These are phyloP conservation scores for Apiospora rasikravindrae DNA, from an alignment of 2,329 filamentous ascomycete species.

Conservation along the genomic window DNA sequence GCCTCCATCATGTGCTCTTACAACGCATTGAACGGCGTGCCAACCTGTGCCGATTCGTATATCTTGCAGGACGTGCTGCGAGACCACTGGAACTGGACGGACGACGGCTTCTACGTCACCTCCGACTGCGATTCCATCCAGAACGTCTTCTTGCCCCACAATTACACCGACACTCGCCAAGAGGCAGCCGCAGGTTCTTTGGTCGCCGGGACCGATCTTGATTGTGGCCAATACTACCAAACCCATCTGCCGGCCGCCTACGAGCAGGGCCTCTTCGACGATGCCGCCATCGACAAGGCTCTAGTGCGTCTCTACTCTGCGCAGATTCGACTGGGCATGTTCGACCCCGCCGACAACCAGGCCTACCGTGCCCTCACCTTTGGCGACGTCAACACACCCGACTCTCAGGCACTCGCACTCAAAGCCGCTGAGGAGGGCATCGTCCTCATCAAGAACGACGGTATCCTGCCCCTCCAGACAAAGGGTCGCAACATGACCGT, in stretches of 20 bases:
- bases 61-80: slow-evolving; percentile 68
- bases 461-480: slow-evolving; percentile 30
- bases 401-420: slow-evolving; percentile 32
- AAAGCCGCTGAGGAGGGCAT: slow-evolving; percentile 34
- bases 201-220: slow-evolving; percentile 43
- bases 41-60: slow-evolving; percentile 66
- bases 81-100: slow-evolving; percentile 68
- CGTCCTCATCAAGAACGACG: slow-evolving; percentile 36
- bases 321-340: slow-evolving; percentile 39
- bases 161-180: slow-evolving; percentile 39
- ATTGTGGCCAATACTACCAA: slow-evolving; percentile 37
- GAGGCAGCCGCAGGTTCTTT: slow-evolving; percentile 41
- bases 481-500: slow-evolving; percentile 28
- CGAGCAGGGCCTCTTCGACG: slow-evolving; percentile 36
- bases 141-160: slow-evolving; percentile 55
- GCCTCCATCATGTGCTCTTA: slow-evolving; percentile 67
- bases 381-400: slow-evolving; percentile 31
- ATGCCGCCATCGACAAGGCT: slow-evolving; percentile 34
- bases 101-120: slow-evolving; percentile 65
- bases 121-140: slow-evolving; percentile 69
- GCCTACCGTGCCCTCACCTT: slow-evolving; percentile 31
- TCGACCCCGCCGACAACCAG: slow-evolving; percentile 34
- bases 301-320: slow-evolving; percentile 37
- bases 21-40: slow-evolving; percentile 69
- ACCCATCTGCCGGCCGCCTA: slow-evolving; percentile 37